phyloP scores from a whole-genome alignment of 1,139 yeast genomes.

The Hansenula sp. region DNA sequence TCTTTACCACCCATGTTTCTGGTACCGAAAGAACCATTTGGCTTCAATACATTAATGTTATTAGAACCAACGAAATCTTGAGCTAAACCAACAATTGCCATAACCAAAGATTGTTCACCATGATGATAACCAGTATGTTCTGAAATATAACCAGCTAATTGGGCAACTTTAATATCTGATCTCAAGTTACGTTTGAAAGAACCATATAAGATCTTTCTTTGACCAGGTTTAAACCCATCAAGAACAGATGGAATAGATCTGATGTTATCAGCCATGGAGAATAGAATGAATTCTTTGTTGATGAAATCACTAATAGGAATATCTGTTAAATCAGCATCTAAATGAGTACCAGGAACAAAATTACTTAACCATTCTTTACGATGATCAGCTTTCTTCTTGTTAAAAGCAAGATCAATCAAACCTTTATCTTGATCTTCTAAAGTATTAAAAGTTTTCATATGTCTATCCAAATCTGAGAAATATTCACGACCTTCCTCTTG shows the following conservation, averaged over 20 bases:
- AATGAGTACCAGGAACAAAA: conserved; percentile 85
- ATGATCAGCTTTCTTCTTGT: conserved; percentile 94
- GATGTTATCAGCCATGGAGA: conserved; percentile 94
- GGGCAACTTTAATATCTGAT: conserved; percentile 84
- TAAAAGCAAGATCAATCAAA: conserved; percentile 88
- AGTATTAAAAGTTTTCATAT: conserved; percentile 81
- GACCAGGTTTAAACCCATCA: conserved; percentile 98
- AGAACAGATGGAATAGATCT: conserved; percentile 92
- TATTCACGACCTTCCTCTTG: conserved; percentile 81
- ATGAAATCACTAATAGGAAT: conserved; percentile 94
- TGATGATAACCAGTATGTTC: conserved; percentile 95
- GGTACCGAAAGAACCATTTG: conserved; percentile 96
- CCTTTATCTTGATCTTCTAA: conserved; percentile 76
- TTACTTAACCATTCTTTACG: conserved; percentile 96
- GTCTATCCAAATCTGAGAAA: conserved; percentile 80
- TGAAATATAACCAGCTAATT: conserved; percentile 84
- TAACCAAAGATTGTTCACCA: conserved; percentile 85
- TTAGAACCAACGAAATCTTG: conserved; percentile 94
- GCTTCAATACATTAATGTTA: conserved; percentile 77
- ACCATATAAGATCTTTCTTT: conserved; percentile 87
- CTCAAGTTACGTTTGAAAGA: conserved; percentile 78
- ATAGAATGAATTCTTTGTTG: conserved; percentile 89
- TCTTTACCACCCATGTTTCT: conserved; percentile 98
- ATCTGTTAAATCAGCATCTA: conserved; percentile 71
- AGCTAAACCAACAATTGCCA: conserved; percentile 89